These are phyloP conservation scores for Plenodomus lindquistii DNA, from an alignment of 2,329 filamentous ascomycete genomes.

Conservation along the genomic window DNA sequence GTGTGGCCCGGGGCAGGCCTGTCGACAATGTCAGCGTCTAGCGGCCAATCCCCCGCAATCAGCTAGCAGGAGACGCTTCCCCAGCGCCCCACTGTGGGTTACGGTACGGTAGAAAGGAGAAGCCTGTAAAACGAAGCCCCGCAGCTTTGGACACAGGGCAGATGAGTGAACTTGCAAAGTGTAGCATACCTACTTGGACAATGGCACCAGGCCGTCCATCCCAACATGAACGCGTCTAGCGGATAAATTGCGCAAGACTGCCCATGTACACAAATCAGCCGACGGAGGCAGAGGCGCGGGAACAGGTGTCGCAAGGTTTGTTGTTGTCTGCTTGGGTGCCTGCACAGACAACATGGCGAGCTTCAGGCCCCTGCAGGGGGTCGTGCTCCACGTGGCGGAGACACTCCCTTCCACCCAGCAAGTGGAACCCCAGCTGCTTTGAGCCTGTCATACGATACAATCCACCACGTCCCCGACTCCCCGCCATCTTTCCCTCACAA, in stretches of 20 bases:
- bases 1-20: slow-evolving; percentile 1
- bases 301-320: slow-evolving; percentile 17
- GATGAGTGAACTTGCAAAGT: slow-evolving; percentile 7
- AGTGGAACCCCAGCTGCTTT: slow-evolving; percentile 3
- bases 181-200: too few species aligned
- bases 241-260: slow-evolving; percentile 10
- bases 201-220: too few species aligned
- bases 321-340: slow-evolving; percentile 16
- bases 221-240: slow-evolving; percentile 5
- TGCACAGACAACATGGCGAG: slow-evolving; percentile 13
- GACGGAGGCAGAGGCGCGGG: slow-evolving; percentile 11
- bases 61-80: slow-evolving; percentile 9
- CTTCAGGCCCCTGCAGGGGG: slow-evolving; percentile 3
- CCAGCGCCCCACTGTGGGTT: slow-evolving; percentile 15
- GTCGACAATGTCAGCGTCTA: slow-evolving; percentile 6
- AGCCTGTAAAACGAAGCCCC: neutral
- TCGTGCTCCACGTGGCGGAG: slow-evolving; percentile 26
- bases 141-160: neutral
- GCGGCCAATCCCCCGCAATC: slow-evolving; percentile 25
- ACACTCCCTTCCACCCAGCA: slow-evolving; percentile 9
- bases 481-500: neutral
- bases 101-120: slow-evolving; percentile 8
- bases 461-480: slow-evolving; percentile 1
- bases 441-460: slow-evolving; percentile 18
- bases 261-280: slow-evolving; percentile 11